phyloP scores from a whole-genome alignment of 768 basidiomycete species.

The Serendipita sp. region DNA sequence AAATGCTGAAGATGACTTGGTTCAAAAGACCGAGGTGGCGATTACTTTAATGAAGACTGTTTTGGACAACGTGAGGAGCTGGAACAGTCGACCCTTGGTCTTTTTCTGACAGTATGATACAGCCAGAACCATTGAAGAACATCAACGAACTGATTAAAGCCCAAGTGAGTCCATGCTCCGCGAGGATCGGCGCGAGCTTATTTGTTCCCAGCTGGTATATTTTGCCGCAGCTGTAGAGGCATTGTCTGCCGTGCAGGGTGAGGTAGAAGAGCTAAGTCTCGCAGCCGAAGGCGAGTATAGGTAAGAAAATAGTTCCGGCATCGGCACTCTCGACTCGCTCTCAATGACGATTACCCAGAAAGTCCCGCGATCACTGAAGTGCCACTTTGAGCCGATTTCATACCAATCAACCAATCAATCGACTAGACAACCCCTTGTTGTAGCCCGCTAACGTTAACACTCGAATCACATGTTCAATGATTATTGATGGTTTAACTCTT shows the following conservation, averaged over 20 bases:
- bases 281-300: constrained; percentile 94
- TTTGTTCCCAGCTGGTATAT: constrained; percentile 40
- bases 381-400: constrained; percentile 18
- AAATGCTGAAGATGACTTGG: constrained; percentile 89
- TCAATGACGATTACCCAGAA: constrained; percentile 28
- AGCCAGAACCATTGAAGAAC: constrained; percentile 96
- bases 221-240: constrained; percentile 66
- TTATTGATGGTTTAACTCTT: too few relatives aligned
- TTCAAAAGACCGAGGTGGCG: constrained; percentile 94
- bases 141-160: constrained; percentile 84
- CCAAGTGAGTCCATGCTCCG: constrained; percentile 32
- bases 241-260: constrained; percentile 66
- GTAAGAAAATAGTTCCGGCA: constrained; percentile 22
- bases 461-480: too few relatives aligned
- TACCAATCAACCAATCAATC: too few relatives aligned
- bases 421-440: too few relatives aligned
- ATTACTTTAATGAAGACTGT: constrained; percentile 98
- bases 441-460: too few relatives aligned
- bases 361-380: constrained; percentile 80
- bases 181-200: not conserved
- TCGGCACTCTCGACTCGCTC: not conserved
- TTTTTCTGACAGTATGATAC: not conserved
- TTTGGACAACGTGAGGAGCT: constrained; percentile 72
- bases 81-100: not conserved
- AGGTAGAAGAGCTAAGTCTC: constrained; percentile 84